Conservation (phyloP, 164 flowering plant species). For the Dillenia suffruticosa region DNA sequence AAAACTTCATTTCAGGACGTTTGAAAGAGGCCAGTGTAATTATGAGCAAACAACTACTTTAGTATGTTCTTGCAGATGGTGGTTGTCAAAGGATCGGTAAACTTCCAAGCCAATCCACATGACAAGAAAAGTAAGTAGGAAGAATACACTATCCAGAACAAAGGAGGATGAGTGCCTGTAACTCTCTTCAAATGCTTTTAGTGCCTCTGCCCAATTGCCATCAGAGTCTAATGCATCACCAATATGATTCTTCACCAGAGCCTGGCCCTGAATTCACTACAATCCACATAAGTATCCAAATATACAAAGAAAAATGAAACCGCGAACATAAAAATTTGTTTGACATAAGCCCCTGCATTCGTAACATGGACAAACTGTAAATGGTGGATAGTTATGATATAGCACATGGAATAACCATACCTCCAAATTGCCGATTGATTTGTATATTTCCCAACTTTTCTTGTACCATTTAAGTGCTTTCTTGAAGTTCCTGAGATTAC, state of each 20-base stretch:
- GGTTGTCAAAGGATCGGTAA: no score
- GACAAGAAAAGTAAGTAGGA: not conserved
- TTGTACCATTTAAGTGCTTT: conserved; percentile 82
- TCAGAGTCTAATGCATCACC: conserved; percentile 72
- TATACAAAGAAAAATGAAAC: no score
- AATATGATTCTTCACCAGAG: conserved; percentile 70
- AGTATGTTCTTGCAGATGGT: no score
- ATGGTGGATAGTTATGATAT: not conserved
- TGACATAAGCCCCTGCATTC: no score
- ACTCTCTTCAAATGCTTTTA: conserved; percentile 78
- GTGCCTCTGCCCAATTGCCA: conserved; percentile 72
- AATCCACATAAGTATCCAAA: conserved; percentile 6
- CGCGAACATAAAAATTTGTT: no score
- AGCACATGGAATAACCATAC: conserved; percentile 29
- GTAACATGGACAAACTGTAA: not conserved
- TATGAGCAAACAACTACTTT: no score
- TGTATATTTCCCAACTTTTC: conserved; percentile 66
- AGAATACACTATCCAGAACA: not conserved
- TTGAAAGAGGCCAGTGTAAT: no score
- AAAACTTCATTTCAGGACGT: no score
- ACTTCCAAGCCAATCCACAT: no score
- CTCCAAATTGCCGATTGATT: conserved; percentile 78
- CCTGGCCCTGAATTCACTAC: conserved; percentile 73
- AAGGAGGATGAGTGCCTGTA: conserved; percentile 45
- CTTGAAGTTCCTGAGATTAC: conserved; percentile 71